Percentiles rank a stretch among this genome's conserved stretches.
These are phyloP conservation scores for Tolypocladium ophioglossoides DNA, from an alignment of 2,329 filamentous ascomycete genomes.

Conservation along the genomic window DNA sequence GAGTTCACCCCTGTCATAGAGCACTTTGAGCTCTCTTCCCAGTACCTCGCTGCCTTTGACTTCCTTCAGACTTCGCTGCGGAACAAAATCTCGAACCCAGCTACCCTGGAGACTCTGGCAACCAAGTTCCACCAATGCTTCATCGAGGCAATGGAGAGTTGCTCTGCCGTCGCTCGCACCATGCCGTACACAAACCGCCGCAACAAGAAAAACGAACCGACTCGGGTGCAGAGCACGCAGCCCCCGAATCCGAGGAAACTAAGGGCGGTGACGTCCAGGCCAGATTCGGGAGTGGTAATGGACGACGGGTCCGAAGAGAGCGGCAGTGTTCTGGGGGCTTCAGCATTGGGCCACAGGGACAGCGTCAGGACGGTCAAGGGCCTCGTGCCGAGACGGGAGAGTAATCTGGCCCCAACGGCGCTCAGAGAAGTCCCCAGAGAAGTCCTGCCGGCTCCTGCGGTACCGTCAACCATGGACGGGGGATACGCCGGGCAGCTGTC, in stretches of 20 bases:
- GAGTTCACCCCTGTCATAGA: constrained; percentile 30
- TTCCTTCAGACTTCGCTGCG: constrained; percentile 20
- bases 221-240: constrained; percentile 9
- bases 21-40: constrained; percentile 26
- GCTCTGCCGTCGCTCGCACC: constrained; percentile 21
- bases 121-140: constrained; percentile 30
- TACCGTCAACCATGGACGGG: constrained; percentile 8
- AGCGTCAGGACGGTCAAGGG: constrained; percentile 19
- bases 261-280: constrained; percentile 17
- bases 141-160: constrained; percentile 26
- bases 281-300: constrained; percentile 27
- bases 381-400: constrained; percentile 7
- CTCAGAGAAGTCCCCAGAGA: constrained; percentile 11
- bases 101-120: constrained; percentile 25
- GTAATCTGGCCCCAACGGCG: constrained; percentile 14
- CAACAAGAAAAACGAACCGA: constrained; percentile 26
- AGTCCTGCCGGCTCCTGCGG: constrained; percentile 5
- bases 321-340: constrained; percentile 14
- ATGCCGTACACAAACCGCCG: constrained; percentile 30
- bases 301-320: constrained; percentile 29
- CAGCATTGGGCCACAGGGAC: constrained; percentile 15
- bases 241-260: constrained; percentile 12
- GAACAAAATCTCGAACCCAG: constrained; percentile 26
- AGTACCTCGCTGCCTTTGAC: constrained; percentile 23
- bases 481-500: constrained; percentile 4